Percentiles rank a stretch among this genome's conserved stretches.
Conservation (phyloP, 129 eudicot species). For the Rutidosis leptorrhynchoides region DNA sequence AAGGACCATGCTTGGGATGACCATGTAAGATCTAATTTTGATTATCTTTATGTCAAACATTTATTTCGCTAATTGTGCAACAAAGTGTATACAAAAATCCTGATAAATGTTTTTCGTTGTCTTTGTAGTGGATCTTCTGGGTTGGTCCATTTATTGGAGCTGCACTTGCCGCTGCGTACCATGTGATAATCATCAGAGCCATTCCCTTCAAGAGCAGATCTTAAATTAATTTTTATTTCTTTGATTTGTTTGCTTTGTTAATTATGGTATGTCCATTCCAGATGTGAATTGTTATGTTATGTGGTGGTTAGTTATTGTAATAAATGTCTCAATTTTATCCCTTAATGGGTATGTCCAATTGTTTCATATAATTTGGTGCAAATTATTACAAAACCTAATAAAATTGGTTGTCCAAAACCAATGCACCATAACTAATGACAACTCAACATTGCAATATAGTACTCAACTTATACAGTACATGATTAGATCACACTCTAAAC, state of each 20-base stretch:
- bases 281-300: constrained; percentile 20
- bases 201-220: constrained; percentile 60
- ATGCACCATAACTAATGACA: not conserved
- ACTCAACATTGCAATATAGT: too few relatives aligned
- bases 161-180: constrained; percentile 66
- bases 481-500: too few relatives aligned
- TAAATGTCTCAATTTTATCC: not conserved
- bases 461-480: too few relatives aligned
- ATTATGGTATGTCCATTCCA: constrained; percentile 18
- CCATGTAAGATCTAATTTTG: constrained; percentile 36
- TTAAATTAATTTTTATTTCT: constrained; percentile 21
- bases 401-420: not conserved
- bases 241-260: constrained; percentile 9
- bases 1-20: constrained; percentile 67
- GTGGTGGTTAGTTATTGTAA: not conserved
- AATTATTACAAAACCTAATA: too few relatives aligned
- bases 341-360: not conserved
- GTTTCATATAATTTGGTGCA: not conserved
- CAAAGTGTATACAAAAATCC: not conserved
- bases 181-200: constrained; percentile 55
- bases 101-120: not conserved
- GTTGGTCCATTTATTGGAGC: constrained; percentile 70
- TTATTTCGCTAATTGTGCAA: constrained; percentile 4
- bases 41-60: constrained; percentile 2
- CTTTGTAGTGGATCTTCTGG: constrained; percentile 68